A percentile compares a stretch with the other conserved stretches of the same genome.
phyloP scores from a whole-genome alignment of 225 moss, liverwort and hornwort genomes.

The Pleurozium schreberi region DNA sequence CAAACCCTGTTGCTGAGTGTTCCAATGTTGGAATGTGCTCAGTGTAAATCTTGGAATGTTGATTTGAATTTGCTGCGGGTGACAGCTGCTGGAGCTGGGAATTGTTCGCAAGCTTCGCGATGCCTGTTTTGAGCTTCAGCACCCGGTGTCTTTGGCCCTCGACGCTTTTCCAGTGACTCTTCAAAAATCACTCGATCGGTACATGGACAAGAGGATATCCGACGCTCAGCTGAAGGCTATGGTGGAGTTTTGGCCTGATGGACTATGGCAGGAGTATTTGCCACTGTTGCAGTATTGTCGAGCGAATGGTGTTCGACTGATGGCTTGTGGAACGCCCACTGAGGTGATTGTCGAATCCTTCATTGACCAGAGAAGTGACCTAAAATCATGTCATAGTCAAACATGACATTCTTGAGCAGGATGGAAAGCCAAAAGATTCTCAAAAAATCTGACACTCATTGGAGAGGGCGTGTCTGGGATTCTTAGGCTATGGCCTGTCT shows the following conservation, averaged over 20 bases:
- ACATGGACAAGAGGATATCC: slow-evolving; percentile 52
- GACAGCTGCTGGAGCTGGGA: slow-evolving; percentile 85
- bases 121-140: slow-evolving; percentile 59
- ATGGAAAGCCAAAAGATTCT: neutral
- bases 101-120: slow-evolving; percentile 57
- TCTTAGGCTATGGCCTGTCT: neutral
- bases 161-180: slow-evolving; percentile 56
- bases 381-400: neutral
- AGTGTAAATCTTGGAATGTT: neutral
- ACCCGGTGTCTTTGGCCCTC: slow-evolving; percentile 68
- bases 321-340: slow-evolving; percentile 76
- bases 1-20: neutral
- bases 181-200: slow-evolving; percentile 54
- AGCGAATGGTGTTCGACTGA: slow-evolving; percentile 53
- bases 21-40: neutral
- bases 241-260: slow-evolving; percentile 38
- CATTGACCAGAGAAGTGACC: neutral
- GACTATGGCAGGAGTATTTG: slow-evolving; percentile 64
- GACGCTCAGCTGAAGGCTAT: slow-evolving; percentile 43
- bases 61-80: neutral
- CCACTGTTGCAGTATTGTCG: slow-evolving; percentile 75
- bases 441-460: neutral
- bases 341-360: slow-evolving; percentile 24
- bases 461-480: neutral
- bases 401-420: too few relatives aligned